These are phyloP conservation scores for Parachaetomium inaequale DNA, from an alignment of 495 filamentous ascomycete genomes.

Conservation along the genomic window DNA sequence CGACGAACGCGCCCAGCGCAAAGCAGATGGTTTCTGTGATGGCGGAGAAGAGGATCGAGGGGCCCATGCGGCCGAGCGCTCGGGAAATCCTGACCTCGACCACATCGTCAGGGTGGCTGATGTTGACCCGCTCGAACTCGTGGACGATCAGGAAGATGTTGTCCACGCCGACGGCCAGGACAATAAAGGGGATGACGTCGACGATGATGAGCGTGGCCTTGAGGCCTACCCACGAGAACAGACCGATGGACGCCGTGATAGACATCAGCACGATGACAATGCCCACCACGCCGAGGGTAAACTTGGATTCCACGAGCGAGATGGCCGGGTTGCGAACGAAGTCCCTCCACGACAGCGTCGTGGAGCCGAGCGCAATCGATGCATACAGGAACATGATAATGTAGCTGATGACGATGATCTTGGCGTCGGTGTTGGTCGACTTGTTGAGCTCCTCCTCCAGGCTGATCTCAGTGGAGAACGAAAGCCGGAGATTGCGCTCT, in stretches of 20 bases:
- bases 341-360: constrained; percentile 68
- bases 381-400: constrained; percentile 98
- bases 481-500: constrained; percentile 74
- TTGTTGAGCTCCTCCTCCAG: constrained; percentile 93
- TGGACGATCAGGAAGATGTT: constrained; percentile 99
- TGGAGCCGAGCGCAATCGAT: constrained; percentile 84
- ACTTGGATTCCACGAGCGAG: constrained; percentile 89
- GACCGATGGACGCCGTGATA: constrained; percentile 86
- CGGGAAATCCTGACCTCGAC: constrained; percentile 81
- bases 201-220: constrained; percentile 97
- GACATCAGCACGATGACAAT: constrained; percentile 97
- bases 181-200: constrained; percentile 96
- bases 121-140: constrained; percentile 92
- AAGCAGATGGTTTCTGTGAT: constrained; percentile 92
- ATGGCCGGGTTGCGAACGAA: constrained; percentile 76
- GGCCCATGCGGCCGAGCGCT: constrained; percentile 89
- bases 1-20: constrained; percentile 84
- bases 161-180: constrained; percentile 93
- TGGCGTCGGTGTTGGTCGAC: constrained; percentile 94
- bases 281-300: constrained; percentile 84
- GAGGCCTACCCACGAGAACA: constrained; percentile 84
- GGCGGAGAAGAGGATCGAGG: constrained; percentile 93
- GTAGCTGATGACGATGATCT: constrained; percentile 95
- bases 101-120: constrained; percentile 78
- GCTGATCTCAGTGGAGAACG: constrained; percentile 91